These are phyloP conservation scores for Exophiala xenobiotica DNA, from an alignment of 2,329 filamentous ascomycete species.

Conservation along the genomic window DNA sequence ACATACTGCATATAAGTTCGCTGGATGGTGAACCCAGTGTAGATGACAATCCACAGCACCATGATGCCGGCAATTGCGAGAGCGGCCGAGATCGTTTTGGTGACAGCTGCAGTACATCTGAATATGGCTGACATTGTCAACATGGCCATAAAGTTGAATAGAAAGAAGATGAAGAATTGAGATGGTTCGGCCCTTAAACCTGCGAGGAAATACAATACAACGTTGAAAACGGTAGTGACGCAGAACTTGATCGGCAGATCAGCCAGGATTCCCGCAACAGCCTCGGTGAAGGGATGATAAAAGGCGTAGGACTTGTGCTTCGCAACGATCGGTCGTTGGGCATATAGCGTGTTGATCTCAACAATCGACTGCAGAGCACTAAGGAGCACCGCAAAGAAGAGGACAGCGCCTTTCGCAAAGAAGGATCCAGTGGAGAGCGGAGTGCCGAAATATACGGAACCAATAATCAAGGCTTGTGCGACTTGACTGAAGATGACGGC, in stretches of 20 bases:
- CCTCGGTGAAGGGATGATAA: slow-evolving; percentile 55
- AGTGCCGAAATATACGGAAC: slow-evolving; percentile 67
- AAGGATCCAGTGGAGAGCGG: slow-evolving; percentile 58
- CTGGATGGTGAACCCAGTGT: slow-evolving; percentile 46
- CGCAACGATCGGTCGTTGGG: slow-evolving; percentile 58
- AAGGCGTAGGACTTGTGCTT: slow-evolving; percentile 61
- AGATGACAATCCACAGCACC: slow-evolving; percentile 40
- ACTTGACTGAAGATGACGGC: slow-evolving; percentile 62
- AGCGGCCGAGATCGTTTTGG: slow-evolving; percentile 58
- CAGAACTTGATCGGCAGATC: slow-evolving; percentile 58
- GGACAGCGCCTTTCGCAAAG: slow-evolving; percentile 62
- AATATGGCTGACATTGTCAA: slow-evolving; percentile 62
- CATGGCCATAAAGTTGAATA: slow-evolving; percentile 54
- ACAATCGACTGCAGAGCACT: slow-evolving; percentile 64
- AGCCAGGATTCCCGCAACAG: slow-evolving; percentile 46
- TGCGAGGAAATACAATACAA: slow-evolving; percentile 66
- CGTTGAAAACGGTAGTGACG: slow-evolving; percentile 58
- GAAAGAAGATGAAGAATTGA: slow-evolving; percentile 61
- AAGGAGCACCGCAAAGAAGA: slow-evolving; percentile 64
- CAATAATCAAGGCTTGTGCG: slow-evolving; percentile 60
- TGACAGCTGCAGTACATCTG: slow-evolving; percentile 56
- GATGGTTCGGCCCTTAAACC: slow-evolving; percentile 53
- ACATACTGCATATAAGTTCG: slow-evolving; percentile 53
- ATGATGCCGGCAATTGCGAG: slow-evolving; percentile 52
- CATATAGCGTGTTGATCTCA: slow-evolving; percentile 65